Evolutionary conservation across 345 rosid genomes (phyloP), one percentile per base, ranked within the genome.

Genomic region (Acer negundo): DNA sequence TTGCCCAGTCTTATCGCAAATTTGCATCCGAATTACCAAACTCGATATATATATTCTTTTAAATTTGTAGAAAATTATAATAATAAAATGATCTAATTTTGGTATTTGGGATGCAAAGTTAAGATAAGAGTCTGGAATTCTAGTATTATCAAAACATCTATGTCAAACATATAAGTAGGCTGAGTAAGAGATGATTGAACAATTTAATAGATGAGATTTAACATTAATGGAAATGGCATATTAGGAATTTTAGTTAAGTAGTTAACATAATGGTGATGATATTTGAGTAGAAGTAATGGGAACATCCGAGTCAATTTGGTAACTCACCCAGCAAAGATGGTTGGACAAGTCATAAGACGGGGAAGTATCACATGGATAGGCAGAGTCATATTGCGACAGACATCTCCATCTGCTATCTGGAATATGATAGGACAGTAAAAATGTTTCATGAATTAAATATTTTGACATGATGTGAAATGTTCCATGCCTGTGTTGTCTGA

Each of bases 401-500:
- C 87, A 86, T 95, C 97, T 81, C 98, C 97, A 85, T 95, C 98
- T n/a, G 90, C 94, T 82, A 95, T 85, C 97, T 95, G 82, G 67
- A 24, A 82, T 76, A 80, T 51, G 35, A 80, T 7, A 35, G 78
- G 49, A 59, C 28, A 53, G 24, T 55, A 23, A 16, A 19, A 17
- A 77, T 19, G 31, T 64, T 23, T 44, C 10, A 64, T 26, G 0
- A 73, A 59, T 11, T 38, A 16, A 44, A 49, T 26, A 67, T 16
- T 70, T 46, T 23, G 19, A 62, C 15, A 46, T 70, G 53, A 66
- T 13, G 69, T 31, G 35, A 67, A 79, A 70, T 23, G 65, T 38
- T 24, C 66, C 81, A 65, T 75, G 77, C 97, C 97, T 95, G 98
- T 10, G 98, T 93, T 31, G 96, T 88, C 86, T 93, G 98, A 83